These are phyloP conservation scores for Pichia sp. DNA, from an alignment of 1,139 yeast genomes.

Conservation along the genomic window DNA sequence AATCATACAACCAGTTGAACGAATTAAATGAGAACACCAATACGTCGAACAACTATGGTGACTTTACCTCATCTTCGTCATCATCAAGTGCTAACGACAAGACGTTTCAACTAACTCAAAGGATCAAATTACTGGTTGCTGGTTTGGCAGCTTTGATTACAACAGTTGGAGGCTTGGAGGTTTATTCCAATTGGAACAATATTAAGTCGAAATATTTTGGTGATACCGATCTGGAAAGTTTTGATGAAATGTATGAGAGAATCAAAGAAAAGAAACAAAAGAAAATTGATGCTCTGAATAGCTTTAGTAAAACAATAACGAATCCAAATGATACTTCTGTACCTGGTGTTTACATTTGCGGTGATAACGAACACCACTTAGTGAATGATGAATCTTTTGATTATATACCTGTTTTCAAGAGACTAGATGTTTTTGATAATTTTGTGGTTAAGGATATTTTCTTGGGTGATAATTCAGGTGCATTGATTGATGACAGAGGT, in stretches of 20 bases:
- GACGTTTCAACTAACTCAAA: slow-evolving; percentile 19
- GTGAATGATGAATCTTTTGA: slow-evolving; percentile 28
- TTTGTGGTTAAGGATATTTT: slow-evolving; percentile 51
- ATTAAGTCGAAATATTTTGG: slow-evolving; percentile 30
- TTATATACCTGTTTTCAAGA: slow-evolving; percentile 38
- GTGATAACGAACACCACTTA: slow-evolving; percentile 36
- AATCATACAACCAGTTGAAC: slow-evolving; percentile 5
- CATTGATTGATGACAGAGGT: slow-evolving; percentile 64
- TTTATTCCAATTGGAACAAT: slow-evolving; percentile 35
- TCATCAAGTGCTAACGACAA: slow-evolving; percentile 2
- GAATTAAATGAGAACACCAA: not conserved
- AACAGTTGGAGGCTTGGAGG: slow-evolving; percentile 32
- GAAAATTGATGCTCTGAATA: slow-evolving; percentile 13
- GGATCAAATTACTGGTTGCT: slow-evolving; percentile 16
- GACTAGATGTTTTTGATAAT: slow-evolving; percentile 59
- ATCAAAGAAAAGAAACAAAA: slow-evolving; percentile 18
- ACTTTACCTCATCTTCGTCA: not conserved
- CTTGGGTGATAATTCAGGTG: slow-evolving; percentile 43
- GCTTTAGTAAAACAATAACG: slow-evolving; percentile 16
- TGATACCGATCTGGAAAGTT: slow-evolving; percentile 24
- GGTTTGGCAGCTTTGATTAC: slow-evolving; percentile 27
- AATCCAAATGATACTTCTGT: slow-evolving; percentile 28
- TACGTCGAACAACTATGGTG: not conserved
- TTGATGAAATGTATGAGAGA: slow-evolving; percentile 22
- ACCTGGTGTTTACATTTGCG: slow-evolving; percentile 51